These are phyloP conservation scores for Cryptococcus maquisensis DNA, from an alignment of 1,284 basidiomycete species.

Conservation along the genomic window DNA sequence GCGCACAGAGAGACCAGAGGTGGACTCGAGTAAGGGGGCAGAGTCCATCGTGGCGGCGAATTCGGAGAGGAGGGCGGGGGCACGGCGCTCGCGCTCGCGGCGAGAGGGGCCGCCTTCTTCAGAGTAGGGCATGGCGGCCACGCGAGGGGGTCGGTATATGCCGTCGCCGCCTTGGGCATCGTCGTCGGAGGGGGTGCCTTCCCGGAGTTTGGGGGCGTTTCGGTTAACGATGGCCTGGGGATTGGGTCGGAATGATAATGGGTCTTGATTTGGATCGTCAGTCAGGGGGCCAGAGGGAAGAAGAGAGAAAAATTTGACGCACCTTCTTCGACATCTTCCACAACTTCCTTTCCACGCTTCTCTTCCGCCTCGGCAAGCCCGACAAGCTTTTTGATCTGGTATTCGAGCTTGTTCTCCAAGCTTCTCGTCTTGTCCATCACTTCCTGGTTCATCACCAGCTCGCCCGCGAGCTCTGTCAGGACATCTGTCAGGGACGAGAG, in stretches of 20 bases:
- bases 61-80: conserved; percentile 63
- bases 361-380: conserved; percentile 60
- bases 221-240: conserved; percentile 51
- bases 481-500: background rate
- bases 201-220: conserved; percentile 13
- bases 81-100: conserved; percentile 61
- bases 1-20: conserved; percentile 62
- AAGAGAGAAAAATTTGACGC: conserved; percentile 7
- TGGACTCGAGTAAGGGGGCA: conserved; percentile 64
- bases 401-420: conserved; percentile 80
- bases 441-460: conserved; percentile 46
- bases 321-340: conserved; percentile 64
- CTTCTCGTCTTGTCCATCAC: conserved; percentile 54
- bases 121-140: conserved; percentile 87
- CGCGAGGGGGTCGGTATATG: conserved; percentile 84
- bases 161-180: conserved; percentile 50
- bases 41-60: conserved; percentile 58
- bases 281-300: background rate
- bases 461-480: conserved; percentile 28
- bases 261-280: conserved; percentile 59
- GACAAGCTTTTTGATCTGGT: conserved; percentile 92
- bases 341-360: conserved; percentile 50
- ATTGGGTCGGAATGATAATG: conserved; percentile 86
- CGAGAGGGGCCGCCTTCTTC: conserved; percentile 49
- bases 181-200: conserved; percentile 1